Evolutionary conservation across 768 basidiomycete genomes (phyloP).

Genomic region (Wakefieldia striispora): DNA sequence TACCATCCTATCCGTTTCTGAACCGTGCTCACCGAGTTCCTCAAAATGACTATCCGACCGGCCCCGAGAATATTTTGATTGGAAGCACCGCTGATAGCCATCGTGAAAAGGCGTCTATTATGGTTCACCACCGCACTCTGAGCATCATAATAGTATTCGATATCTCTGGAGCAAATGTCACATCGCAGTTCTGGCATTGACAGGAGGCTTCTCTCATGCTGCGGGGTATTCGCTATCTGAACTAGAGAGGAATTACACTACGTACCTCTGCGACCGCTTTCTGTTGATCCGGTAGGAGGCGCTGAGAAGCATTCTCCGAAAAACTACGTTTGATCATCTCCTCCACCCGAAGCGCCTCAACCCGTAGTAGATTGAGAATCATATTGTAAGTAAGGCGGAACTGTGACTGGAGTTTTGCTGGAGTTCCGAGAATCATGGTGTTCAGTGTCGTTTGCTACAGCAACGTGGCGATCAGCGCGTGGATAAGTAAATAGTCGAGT

Average conservation of each 20-base stretch:
- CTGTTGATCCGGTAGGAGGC: conserved; percentile 90
- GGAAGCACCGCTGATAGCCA: conserved; percentile 57
- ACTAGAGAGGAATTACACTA: conserved; percentile 5
- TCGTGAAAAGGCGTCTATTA: conserved; percentile 61
- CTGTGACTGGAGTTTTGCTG: conserved; percentile 90
- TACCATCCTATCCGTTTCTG: conserved; percentile 1
- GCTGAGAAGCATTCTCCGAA: conserved; percentile 95
- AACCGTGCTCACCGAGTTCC: conserved; percentile 65
- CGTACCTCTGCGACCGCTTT: conserved; percentile 79
- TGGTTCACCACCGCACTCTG: conserved; percentile 57
- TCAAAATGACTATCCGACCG: conserved; percentile 82
- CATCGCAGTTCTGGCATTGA: conserved; percentile 66
- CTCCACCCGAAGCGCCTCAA: conserved; percentile 93
- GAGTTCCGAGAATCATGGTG: conserved; percentile 92
- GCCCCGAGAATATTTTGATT: conserved; percentile 64
- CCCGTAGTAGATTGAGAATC: conserved; percentile 94
- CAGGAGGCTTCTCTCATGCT: conserved; percentile 74
- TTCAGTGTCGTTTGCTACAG: conserved; percentile 67
- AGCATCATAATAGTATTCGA: conserved; percentile 73
- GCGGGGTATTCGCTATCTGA: conserved; percentile 6
- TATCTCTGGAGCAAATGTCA: conserved; percentile 65
- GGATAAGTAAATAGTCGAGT: neutral
- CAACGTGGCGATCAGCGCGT: neutral
- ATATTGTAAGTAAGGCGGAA: conserved; percentile 99
- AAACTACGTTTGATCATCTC: conserved; percentile 99